These are phyloP conservation scores for Trichosporon inkin DNA, from an alignment of 1,284 basidiomycete species.

Conservation along the genomic window DNA sequence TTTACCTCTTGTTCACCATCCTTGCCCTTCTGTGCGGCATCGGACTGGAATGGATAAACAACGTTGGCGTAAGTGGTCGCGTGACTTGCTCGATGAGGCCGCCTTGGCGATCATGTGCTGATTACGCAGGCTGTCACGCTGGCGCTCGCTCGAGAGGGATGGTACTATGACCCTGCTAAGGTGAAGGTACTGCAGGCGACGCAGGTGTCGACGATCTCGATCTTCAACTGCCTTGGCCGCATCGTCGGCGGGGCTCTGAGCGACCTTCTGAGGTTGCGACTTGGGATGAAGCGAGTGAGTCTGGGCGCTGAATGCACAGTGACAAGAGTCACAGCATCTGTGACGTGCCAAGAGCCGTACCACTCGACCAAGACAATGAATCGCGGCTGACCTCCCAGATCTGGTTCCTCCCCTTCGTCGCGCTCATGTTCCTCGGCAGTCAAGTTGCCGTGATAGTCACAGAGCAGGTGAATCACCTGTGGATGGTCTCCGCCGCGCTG, in stretches of 20 bases:
- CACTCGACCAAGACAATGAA: neutral
- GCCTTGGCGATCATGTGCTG: neutral
- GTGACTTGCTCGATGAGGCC: neutral
- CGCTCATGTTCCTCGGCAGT: conserved; percentile 64
- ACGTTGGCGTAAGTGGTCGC: conserved; percentile 59
- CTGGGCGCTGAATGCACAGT: neutral
- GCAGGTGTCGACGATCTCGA: conserved; percentile 77
- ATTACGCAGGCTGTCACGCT: conserved; percentile 65
- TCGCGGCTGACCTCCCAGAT: conserved; percentile 28
- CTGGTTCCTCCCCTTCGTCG: conserved; percentile 66
- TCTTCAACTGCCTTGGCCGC: conserved; percentile 79
- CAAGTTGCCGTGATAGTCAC: conserved; percentile 61
- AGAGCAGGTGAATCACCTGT: conserved; percentile 62
- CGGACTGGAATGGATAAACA: conserved; percentile 92
- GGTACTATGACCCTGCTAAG: conserved; percentile 61
- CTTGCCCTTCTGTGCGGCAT: conserved; percentile 74
- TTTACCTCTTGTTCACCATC: conserved; percentile 68
- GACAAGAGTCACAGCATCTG: neutral
- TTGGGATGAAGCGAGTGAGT: conserved; percentile 58
- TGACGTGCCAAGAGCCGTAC: neutral
- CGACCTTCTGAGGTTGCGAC: conserved; percentile 63
- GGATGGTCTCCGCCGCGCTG: conserved; percentile 68
- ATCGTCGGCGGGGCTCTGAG: conserved; percentile 76
- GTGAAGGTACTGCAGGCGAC: conserved; percentile 74
- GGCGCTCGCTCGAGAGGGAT: conserved; percentile 67